phyloP scores from a whole-genome alignment of 495 filamentous ascomycete species.

The Tuber aestivum region DNA sequence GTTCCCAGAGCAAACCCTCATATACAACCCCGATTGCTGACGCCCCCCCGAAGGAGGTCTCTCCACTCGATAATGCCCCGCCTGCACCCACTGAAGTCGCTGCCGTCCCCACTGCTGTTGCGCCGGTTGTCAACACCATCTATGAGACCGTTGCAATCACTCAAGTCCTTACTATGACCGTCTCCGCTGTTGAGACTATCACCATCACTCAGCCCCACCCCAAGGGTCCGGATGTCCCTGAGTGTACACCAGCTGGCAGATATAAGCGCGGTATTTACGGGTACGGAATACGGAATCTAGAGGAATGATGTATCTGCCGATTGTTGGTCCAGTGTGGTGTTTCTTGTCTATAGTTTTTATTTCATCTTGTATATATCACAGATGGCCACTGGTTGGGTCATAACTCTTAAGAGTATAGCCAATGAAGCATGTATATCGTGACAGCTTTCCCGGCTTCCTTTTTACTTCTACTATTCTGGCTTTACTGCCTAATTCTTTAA shows the following conservation, averaged over 20 bases:
- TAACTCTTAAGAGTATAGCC: neutral
- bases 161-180: neutral
- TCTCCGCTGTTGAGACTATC: constrained; percentile 19
- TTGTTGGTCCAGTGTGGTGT: neutral
- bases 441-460: neutral
- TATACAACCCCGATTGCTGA: neutral
- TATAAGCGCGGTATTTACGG: constrained; percentile 20
- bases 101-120: constrained; percentile 9
- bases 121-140: constrained; percentile 25
- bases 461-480: neutral
- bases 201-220: constrained; percentile 1
- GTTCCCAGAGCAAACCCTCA: neutral
- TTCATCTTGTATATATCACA: neutral
- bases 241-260: constrained; percentile 18
- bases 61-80: neutral
- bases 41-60: neutral
- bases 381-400: neutral
- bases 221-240: neutral
- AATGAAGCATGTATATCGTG: neutral
- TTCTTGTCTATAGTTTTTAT: constrained; percentile 1
- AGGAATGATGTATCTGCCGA: neutral
- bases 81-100: constrained; percentile 1
- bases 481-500: neutral
- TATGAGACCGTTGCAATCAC: constrained; percentile 13
- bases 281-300: neutral